Evolutionary conservation across 148 eudicot genomes (phyloP).

Genomic region (Rhododendron mucronatum): DNA sequence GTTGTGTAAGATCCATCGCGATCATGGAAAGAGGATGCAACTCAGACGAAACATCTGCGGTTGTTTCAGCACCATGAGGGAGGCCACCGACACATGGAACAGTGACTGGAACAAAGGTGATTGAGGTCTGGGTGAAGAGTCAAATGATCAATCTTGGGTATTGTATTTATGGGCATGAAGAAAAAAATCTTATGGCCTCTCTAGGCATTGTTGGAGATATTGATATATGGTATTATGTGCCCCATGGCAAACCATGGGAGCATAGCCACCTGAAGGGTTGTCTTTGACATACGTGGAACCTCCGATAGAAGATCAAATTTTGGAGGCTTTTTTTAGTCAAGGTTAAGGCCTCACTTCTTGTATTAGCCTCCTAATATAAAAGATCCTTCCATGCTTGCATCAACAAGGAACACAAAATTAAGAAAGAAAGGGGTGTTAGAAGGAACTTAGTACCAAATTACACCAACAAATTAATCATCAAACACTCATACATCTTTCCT

Average conservation of each 20-base stretch:
- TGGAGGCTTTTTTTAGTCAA: not conserved
- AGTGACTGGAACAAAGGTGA: slow-evolving; percentile 35
- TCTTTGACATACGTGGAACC: not conserved
- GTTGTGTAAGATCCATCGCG: slow-evolving; percentile 44
- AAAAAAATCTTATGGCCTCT: slow-evolving; percentile 37
- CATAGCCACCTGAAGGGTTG: slow-evolving; percentile 38
- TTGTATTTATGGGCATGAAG: slow-evolving; percentile 36
- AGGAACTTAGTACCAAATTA: too few species aligned
- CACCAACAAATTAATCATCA: too few species aligned
- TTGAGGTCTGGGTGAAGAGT: slow-evolving; percentile 45
- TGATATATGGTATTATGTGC: slow-evolving; percentile 43
- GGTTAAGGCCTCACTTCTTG: not conserved
- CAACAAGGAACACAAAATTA: too few species aligned
- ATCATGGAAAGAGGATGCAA: slow-evolving; percentile 30
- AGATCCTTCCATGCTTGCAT: too few species aligned
- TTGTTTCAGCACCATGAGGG: slow-evolving; percentile 40
- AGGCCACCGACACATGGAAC: slow-evolving; percentile 43
- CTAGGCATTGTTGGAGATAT: slow-evolving; percentile 46
- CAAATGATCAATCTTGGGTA: slow-evolving; percentile 25
- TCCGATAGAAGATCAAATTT: not conserved
- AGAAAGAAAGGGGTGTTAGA: too few species aligned
- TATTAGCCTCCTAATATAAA: too few species aligned
- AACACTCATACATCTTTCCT: too few species aligned
- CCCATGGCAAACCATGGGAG: slow-evolving; percentile 63
- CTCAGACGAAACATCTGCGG: slow-evolving; percentile 39